Conservation (phyloP, 2,329 filamentous ascomycete genomes). For the Periconia sp. region DNA sequence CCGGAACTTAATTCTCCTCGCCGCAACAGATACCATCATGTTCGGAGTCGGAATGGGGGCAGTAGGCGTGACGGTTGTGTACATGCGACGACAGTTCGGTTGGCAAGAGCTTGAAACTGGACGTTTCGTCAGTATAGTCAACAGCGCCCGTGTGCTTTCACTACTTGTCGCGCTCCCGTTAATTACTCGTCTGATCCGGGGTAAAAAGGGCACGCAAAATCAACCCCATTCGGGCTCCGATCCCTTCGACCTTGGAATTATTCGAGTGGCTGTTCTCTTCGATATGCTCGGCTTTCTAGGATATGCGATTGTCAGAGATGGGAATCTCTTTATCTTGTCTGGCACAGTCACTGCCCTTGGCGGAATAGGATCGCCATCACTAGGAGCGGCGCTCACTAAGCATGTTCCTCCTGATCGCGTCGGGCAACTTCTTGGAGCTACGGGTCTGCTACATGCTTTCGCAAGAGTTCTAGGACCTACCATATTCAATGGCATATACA, state of each 20-base stretch:
- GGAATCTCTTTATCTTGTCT: slow-evolving; percentile 70
- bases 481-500: slow-evolving; percentile 86
- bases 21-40: slow-evolving; percentile 79
- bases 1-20: slow-evolving; percentile 81
- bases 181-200: slow-evolving; percentile 77
- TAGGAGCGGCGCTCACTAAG: slow-evolving; percentile 86
- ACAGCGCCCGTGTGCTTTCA: slow-evolving; percentile 74
- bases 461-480: slow-evolving; percentile 79
- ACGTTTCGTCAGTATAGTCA: slow-evolving; percentile 80
- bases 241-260: slow-evolving; percentile 74
- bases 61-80: slow-evolving; percentile 82
- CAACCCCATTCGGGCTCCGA: slow-evolving; percentile 69
- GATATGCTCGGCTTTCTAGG: slow-evolving; percentile 79
- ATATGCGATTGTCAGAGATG: slow-evolving; percentile 70
- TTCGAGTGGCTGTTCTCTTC: slow-evolving; percentile 76
- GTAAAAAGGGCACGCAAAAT: slow-evolving; percentile 46
- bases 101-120: slow-evolving; percentile 85
- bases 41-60: slow-evolving; percentile 83
- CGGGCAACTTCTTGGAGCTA: slow-evolving; percentile 87
- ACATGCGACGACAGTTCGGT: slow-evolving; percentile 77
- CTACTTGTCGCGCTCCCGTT: slow-evolving; percentile 78
- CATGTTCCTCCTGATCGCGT: slow-evolving; percentile 84
- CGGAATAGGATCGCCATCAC: slow-evolving; percentile 82
- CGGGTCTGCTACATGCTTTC: slow-evolving; percentile 83
- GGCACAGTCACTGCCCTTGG: slow-evolving; percentile 79